Conservation (phyloP, 495 filamentous ascomycete genomes). For the Aspergillus coremiiformis region DNA sequence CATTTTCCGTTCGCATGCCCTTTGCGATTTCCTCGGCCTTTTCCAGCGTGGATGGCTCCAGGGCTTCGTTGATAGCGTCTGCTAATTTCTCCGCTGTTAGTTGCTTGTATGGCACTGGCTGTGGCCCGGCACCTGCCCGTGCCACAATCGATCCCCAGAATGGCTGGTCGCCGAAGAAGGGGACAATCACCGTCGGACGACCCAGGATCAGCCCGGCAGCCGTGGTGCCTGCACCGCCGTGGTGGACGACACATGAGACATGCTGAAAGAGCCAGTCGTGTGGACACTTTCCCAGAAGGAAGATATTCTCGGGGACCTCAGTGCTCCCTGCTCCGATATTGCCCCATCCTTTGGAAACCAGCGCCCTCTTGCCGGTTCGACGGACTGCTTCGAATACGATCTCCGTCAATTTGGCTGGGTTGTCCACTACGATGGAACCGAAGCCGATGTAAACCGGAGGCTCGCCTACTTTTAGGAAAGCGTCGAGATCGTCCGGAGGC, state of each 20-base stretch:
- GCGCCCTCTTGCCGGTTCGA: slow-evolving; percentile 53
- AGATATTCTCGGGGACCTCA: slow-evolving; percentile 52
- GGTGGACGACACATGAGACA: slow-evolving; percentile 68
- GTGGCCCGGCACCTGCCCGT: slow-evolving; percentile 62
- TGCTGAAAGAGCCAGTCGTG: slow-evolving; percentile 76
- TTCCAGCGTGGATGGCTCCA: slow-evolving; percentile 48
- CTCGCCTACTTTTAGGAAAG: slow-evolving; percentile 56
- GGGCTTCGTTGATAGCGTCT: slow-evolving; percentile 48
- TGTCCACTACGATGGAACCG: slow-evolving; percentile 69
- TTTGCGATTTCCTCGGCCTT: slow-evolving; percentile 52
- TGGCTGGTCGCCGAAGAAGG: slow-evolving; percentile 77
- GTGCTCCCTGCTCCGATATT: slow-evolving; percentile 56
- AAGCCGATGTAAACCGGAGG: slow-evolving; percentile 73
- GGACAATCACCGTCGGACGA: slow-evolving; percentile 65
- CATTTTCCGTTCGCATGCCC: slow-evolving; percentile 54
- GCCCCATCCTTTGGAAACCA: slow-evolving; percentile 74
- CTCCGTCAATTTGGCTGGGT: slow-evolving; percentile 55
- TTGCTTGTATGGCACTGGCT: slow-evolving; percentile 62
- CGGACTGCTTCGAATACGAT: slow-evolving; percentile 61
- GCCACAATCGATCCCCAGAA: slow-evolving; percentile 76
- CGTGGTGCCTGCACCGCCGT: slow-evolving; percentile 75
- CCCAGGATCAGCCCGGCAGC: slow-evolving; percentile 62
- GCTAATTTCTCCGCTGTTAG: slow-evolving; percentile 56
- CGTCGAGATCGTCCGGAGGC: slow-evolving; percentile 51
- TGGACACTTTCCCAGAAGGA: slow-evolving; percentile 70